These are phyloP conservation scores for Golubevia sp. DNA, from an alignment of 1,284 basidiomycete species.

Conservation along the genomic window DNA sequence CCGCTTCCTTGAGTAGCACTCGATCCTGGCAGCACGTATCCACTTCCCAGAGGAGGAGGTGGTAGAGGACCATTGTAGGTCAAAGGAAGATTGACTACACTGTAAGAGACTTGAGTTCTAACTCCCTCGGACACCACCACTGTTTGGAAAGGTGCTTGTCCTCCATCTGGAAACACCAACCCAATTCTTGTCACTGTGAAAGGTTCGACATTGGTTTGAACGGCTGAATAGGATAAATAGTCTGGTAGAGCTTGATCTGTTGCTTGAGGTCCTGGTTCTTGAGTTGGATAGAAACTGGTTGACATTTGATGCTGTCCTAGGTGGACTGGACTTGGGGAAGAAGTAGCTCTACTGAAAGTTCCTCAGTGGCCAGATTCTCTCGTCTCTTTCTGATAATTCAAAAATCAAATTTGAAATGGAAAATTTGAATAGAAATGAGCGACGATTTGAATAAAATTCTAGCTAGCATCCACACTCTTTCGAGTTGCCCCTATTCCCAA, in stretches of 20 bases:
- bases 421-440: too few relatives aligned
- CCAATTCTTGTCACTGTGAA: constrained; percentile 24
- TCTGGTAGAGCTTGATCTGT: constrained; percentile 41
- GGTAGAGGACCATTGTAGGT: constrained; percentile 45
- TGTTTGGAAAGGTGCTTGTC: constrained; percentile 24
- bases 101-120: constrained; percentile 25
- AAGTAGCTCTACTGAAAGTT: too few relatives aligned
- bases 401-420: too few relatives aligned
- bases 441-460: too few relatives aligned
- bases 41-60: constrained; percentile 30
- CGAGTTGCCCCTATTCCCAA: too few relatives aligned
- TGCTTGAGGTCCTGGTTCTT: constrained; percentile 37
- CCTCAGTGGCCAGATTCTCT: too few relatives aligned
- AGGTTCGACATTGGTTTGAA: constrained; percentile 14
- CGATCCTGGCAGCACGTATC: constrained; percentile 12
- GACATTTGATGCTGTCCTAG: not conserved
- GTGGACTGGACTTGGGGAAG: not conserved
- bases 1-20: not conserved
- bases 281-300: constrained; percentile 14
- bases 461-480: too few relatives aligned
- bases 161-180: constrained; percentile 34
- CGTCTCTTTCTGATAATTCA: too few relatives aligned
- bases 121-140: constrained; percentile 17
- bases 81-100: constrained; percentile 32
- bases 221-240: constrained; percentile 41